Percentiles rank a stretch among this genome's conserved stretches.
Conservation (phyloP, 768 basidiomycete genomes). For the Lentinula sp. region DNA sequence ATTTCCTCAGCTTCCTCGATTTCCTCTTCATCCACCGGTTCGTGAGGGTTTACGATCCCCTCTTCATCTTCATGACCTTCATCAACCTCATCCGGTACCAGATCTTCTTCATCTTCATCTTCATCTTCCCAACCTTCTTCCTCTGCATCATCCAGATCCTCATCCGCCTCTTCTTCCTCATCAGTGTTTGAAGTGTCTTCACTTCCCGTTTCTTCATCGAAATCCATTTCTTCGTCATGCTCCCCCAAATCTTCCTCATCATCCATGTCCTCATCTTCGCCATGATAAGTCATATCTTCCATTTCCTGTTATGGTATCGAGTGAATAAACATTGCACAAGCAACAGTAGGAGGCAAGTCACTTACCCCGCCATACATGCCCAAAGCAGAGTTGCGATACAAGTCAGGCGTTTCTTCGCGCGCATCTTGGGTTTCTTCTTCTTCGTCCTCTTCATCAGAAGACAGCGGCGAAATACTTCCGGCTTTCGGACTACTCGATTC, state of each 20-base stretch:
- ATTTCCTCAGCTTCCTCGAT: constrained; percentile 43
- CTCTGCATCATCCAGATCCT: constrained; percentile 51
- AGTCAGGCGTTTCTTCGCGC: constrained; percentile 82
- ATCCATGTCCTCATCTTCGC: constrained; percentile 70
- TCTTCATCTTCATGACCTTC: constrained; percentile 46
- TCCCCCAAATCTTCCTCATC: constrained; percentile 79
- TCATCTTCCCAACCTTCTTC: constrained; percentile 62
- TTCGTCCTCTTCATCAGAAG: constrained; percentile 52
- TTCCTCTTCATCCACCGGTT: constrained; percentile 32
- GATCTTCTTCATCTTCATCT: constrained; percentile 61
- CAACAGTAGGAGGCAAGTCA: constrained; percentile 10
- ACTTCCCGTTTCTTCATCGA: constrained; percentile 76
- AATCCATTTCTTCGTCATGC: constrained; percentile 85
- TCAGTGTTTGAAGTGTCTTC: constrained; percentile 76
- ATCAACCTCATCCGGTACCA: constrained; percentile 36
- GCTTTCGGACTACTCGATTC: constrained; percentile 44
- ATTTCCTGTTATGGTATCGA: constrained; percentile 52
- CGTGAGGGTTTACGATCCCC: constrained; percentile 36
- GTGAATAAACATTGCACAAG: not conserved
- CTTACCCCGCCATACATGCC: constrained; percentile 93
- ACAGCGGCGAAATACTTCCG: constrained; percentile 42
- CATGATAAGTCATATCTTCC: constrained; percentile 66
- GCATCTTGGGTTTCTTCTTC: constrained; percentile 49
- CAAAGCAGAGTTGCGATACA: constrained; percentile 94
- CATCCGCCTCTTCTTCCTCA: constrained; percentile 62